Conservation (phyloP, 257 asterid species). For the Anisodus tanguticus region DNA sequence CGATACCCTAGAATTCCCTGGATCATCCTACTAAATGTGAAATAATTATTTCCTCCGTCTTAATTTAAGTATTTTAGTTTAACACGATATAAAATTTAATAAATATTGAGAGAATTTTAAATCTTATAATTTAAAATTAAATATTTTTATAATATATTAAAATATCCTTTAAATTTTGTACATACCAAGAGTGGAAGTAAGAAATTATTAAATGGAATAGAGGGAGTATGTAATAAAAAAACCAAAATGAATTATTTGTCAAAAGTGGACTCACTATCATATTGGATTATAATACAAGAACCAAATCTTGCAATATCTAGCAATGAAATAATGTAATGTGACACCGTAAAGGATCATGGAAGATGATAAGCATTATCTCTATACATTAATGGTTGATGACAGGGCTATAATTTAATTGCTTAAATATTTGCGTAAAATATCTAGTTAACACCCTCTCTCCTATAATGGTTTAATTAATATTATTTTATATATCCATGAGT, state of each 20-base stretch:
- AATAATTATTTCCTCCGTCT: too few relatives aligned
- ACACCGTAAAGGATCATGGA: neutral
- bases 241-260: neutral
- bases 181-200: too few relatives aligned
- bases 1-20: neutral
- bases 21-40: neutral
- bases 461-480: neutral
- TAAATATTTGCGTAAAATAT: neutral
- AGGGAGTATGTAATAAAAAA: neutral
- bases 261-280: constrained; percentile 18
- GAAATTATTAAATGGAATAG: too few relatives aligned
- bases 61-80: too few relatives aligned
- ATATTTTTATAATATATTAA: too few relatives aligned
- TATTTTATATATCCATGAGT: neutral
- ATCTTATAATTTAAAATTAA: too few relatives aligned
- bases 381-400: neutral
- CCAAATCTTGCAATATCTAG: constrained; percentile 17
- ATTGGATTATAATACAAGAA: neutral
- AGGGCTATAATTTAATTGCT: neutral
- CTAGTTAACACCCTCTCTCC: too few relatives aligned
- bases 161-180: too few relatives aligned
- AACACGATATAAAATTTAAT: too few relatives aligned
- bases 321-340: neutral
- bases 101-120: too few relatives aligned
- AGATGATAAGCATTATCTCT: constrained; percentile 7